A percentile compares a stretch with the other conserved stretches of the same genome.
phyloP scores from a whole-genome alignment of 768 basidiomycete genomes.

The Austroboletus festivus region DNA sequence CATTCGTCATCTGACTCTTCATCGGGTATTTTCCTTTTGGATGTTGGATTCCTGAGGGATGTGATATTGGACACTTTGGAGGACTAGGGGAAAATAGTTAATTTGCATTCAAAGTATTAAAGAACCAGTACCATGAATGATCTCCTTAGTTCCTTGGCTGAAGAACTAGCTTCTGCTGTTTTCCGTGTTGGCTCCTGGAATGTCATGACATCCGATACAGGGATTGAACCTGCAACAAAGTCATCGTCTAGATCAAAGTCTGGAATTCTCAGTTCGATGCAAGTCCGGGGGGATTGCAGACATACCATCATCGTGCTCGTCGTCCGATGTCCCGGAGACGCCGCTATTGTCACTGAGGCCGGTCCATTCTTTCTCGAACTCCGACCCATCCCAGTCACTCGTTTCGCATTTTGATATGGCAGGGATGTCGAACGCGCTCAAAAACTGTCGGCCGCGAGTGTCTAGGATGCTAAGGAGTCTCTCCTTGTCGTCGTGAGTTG shows the following conservation, averaged over 20 bases:
- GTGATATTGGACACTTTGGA: conserved; percentile 70
- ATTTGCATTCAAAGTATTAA: not conserved
- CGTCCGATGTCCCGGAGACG: conserved; percentile 12
- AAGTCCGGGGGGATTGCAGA: not conserved
- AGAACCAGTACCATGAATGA: conserved; percentile 67
- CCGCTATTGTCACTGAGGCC: conserved; percentile 28
- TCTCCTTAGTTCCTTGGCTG: conserved; percentile 48
- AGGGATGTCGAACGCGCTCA: conserved; percentile 38
- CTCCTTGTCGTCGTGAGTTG: conserved; percentile 24
- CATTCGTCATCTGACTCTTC: conserved; percentile 55
- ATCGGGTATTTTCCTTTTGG: conserved; percentile 17
- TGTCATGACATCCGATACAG: conserved; percentile 49
- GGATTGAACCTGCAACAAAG: conserved; percentile 35
- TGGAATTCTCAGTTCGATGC: conserved; percentile 9
- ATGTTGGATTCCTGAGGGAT: conserved; percentile 18
- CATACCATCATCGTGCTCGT: conserved; percentile 20
- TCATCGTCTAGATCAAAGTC: conserved; percentile 47
- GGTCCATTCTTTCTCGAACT: conserved; percentile 40
- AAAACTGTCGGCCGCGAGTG: conserved; percentile 45
- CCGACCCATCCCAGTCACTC: conserved; percentile 12
- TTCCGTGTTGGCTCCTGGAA: conserved; percentile 44
- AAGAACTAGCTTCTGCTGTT: conserved; percentile 12
- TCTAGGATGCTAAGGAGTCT: conserved; percentile 40
- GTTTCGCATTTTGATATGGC: conserved; percentile 19
- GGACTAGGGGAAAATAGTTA: conserved; percentile 45